Evolutionary conservation across 306 rosid species (phyloP), one percentile per base, ranked within the genome.

Genomic region (Trifolium fragiferum): DNA sequence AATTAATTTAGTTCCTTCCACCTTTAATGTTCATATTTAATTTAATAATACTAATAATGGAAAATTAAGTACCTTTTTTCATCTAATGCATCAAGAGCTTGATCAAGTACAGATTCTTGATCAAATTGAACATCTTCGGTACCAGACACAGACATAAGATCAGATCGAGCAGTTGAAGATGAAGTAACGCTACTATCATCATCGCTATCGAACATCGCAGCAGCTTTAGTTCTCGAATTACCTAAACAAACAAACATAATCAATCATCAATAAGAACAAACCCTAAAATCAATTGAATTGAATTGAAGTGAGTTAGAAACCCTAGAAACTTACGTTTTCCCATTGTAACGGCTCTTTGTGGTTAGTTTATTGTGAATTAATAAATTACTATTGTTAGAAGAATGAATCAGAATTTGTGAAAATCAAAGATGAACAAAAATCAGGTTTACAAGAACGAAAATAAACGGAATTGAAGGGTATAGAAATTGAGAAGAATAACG

Each of bases 171-270:
- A 37, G 97, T 86, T 21, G 98, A 94, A 1, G 96, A 80, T 15
- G 97, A 91, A 75, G 95, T 87, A 77, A 79, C 92, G 80, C 97
- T 91, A 76, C 92, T 89, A 76, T 94, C 98, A 27, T 94, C 96
- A 62, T 93, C 97, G 68, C 84, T 85, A 55, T 90, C 97, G 55
- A 88, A 57, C 81, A 85, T 75, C 19, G 83, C 87, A 41, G 93
- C 89, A 75, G 78, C 85, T 78, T 89, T 94, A 37, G 89, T 96
- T 77, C 89, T 96, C 75, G 91, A 80, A 83, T 85, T 93, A 64
- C 93, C 98, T 94, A 70, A 61, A 68, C 18, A 35, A 21, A 25
- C 13, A 35, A 18, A 75, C 25, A 20, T 5, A 21, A 70, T 65
- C 10, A 53, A 58, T 37, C 11, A 37, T 69, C 40, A 37, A 37